Conservation (phyloP, 2,329 filamentous ascomycete genomes). For the Claviceps cyperi region DNA sequence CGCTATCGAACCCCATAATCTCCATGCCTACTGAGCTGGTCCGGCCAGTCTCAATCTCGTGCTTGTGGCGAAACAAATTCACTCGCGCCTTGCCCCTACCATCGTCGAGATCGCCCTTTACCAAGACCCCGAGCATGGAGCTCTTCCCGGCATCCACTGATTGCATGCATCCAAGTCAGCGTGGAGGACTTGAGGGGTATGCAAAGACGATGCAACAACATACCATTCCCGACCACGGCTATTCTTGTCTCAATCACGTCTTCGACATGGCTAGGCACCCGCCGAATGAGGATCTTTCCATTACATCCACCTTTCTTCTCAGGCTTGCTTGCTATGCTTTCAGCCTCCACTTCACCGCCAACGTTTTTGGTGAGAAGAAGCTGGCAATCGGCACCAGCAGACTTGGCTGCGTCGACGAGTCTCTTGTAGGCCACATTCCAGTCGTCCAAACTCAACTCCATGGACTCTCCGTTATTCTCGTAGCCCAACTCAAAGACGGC, state of each 20-base stretch:
- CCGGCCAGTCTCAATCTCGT: slow-evolving; percentile 88
- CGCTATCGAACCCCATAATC: slow-evolving; percentile 91
- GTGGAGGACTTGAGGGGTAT: too few relatives aligned
- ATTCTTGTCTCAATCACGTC: slow-evolving; percentile 91
- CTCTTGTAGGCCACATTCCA: slow-evolving; percentile 61
- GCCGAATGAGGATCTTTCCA: slow-evolving; percentile 77
- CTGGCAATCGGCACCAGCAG: slow-evolving; percentile 58
- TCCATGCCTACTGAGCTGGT: slow-evolving; percentile 98
- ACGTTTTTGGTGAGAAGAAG: slow-evolving; percentile 85
- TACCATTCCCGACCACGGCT: slow-evolving; percentile 88
- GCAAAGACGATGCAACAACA: slow-evolving; percentile 9
- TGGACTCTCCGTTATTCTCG: slow-evolving; percentile 77
- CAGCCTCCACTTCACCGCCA: slow-evolving; percentile 59
- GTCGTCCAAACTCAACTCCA: slow-evolving; percentile 58
- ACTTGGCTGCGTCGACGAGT: slow-evolving; percentile 49
- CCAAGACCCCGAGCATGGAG: slow-evolving; percentile 86
- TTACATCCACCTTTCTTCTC: slow-evolving; percentile 59
- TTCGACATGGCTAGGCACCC: slow-evolving; percentile 58
- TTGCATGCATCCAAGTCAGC: not conserved
- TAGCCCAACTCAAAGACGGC: slow-evolving; percentile 82
- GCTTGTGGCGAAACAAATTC: slow-evolving; percentile 94
- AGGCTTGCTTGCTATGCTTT: slow-evolving; percentile 34
- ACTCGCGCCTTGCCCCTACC: slow-evolving; percentile 86
- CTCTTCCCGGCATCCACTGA: slow-evolving; percentile 89
- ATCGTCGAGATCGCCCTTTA: slow-evolving; percentile 91